These are phyloP conservation scores for Neocucurbitaria cava DNA, from an alignment of 2,329 filamentous ascomycete genomes.

Conservation along the genomic window DNA sequence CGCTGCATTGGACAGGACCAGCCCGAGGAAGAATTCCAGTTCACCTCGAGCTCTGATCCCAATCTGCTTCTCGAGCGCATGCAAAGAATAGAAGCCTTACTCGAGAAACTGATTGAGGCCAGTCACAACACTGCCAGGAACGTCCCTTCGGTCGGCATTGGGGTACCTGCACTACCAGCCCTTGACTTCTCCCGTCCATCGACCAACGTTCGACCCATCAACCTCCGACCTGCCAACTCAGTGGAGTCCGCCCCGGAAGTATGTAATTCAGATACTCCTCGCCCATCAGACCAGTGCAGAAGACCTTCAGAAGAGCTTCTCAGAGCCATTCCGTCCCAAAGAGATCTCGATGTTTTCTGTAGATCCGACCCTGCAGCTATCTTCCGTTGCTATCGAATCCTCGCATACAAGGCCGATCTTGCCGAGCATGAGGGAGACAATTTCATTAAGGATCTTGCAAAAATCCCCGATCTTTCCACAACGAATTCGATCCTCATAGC, in stretches of 20 bases:
- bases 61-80: constrained; percentile 13
- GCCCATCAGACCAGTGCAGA: constrained; percentile 3
- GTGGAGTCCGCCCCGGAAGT: too few species aligned
- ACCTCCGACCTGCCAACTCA: too few species aligned
- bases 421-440: constrained; percentile 10
- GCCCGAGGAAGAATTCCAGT: constrained; percentile 14
- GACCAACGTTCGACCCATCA: constrained; percentile 2
- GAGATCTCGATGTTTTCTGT: constrained; percentile 17
- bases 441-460: constrained; percentile 10
- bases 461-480: constrained; percentile 7
- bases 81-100: constrained; percentile 17
- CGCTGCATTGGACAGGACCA: constrained; percentile 25
- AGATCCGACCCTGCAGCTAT: constrained; percentile 9
- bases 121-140: constrained; percentile 1
- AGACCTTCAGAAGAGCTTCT: constrained; percentile 10
- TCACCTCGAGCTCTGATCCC: neutral
- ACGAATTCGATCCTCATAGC: constrained; percentile 43
- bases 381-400: constrained; percentile 12
- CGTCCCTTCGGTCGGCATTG: too few species aligned
- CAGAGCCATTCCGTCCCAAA: constrained; percentile 16
- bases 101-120: constrained; percentile 8
- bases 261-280: too few species aligned
- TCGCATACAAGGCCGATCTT: constrained; percentile 10
- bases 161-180: neutral
- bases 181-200: neutral